Evolutionary conservation across 2,329 filamentous ascomycete genomes (phyloP).

Genomic region (Sarocladiaceae sp.): DNA sequence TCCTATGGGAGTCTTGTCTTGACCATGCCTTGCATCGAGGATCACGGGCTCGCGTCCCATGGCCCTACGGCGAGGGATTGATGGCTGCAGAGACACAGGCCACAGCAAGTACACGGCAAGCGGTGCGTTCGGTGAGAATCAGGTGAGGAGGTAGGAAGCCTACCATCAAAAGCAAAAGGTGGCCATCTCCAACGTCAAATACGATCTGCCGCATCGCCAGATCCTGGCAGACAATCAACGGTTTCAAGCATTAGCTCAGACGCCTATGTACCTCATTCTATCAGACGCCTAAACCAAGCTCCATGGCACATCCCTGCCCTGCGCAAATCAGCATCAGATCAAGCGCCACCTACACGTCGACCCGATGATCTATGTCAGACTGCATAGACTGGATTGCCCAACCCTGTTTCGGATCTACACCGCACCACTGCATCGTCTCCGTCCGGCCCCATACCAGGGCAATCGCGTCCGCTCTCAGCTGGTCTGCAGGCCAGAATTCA

Average conservation of each 20-base stretch:
- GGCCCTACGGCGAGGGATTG: too few relatives aligned
- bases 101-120: background rate
- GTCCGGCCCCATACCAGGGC: background rate
- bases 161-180: background rate
- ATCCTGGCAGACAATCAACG: too few relatives aligned
- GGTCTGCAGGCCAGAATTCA: too few relatives aligned
- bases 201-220: background rate
- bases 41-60: too few relatives aligned
- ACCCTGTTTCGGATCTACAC: constrained; percentile 9
- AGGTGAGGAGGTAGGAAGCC: background rate
- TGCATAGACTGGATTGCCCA: constrained; percentile 8
- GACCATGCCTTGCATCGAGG: too few relatives aligned
- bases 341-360: constrained; percentile 1
- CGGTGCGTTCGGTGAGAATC: background rate
- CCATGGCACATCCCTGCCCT: constrained; percentile 7
- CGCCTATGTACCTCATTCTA: too few relatives aligned
- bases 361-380: constrained; percentile 7
- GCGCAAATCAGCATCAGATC: background rate
- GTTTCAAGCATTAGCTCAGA: too few relatives aligned
- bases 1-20: too few relatives aligned
- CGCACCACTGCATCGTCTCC: constrained; percentile 7
- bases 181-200: constrained; percentile 4
- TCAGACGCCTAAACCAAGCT: constrained; percentile 3
- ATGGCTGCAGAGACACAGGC: background rate
- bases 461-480: background rate